Conservation (phyloP, 73 alveolate genomes). For the Tetrahymena borealis region DNA sequence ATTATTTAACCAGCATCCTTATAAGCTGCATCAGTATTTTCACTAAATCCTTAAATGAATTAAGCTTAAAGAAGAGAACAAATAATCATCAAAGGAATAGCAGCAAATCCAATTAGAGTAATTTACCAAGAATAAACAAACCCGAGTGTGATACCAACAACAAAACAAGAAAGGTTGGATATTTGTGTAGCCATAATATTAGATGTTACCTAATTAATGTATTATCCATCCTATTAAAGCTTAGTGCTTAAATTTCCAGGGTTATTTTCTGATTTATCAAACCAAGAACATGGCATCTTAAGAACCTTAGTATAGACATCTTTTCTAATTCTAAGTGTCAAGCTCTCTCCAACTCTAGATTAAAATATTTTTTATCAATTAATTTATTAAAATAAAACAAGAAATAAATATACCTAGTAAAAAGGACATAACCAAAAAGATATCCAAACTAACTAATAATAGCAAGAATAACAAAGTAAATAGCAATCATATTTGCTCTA, state of each 20-base stretch:
- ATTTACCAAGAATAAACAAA: slow-evolving; percentile 55
- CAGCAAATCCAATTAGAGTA: slow-evolving; percentile 52
- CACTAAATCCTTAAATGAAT: slow-evolving; percentile 41
- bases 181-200: background rate
- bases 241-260: slow-evolving; percentile 67
- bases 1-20: slow-evolving; percentile 66
- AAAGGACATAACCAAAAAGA: background rate
- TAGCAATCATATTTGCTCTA: background rate
- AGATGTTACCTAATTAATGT: background rate
- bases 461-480: background rate
- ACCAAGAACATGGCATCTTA: slow-evolving; percentile 61
- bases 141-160: slow-evolving; percentile 51
- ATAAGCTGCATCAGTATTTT: slow-evolving; percentile 37
- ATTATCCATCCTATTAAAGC: slow-evolving; percentile 15
- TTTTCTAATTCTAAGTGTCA: slow-evolving; percentile 56
- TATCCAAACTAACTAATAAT: background rate
- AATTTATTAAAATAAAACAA: background rate
- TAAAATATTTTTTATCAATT: slow-evolving; percentile 38
- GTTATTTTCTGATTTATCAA: slow-evolving; percentile 64
- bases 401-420: background rate
- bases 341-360: slow-evolving; percentile 54
- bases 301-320: slow-evolving; percentile 46
- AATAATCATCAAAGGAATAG: slow-evolving; percentile 49
- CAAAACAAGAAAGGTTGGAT: slow-evolving; percentile 11
- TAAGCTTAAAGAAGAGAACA: slow-evolving; percentile 44